These are phyloP conservation scores for Hypoxylon sp. DNA, from an alignment of 2,329 filamentous ascomycete species.

Conservation along the genomic window DNA sequence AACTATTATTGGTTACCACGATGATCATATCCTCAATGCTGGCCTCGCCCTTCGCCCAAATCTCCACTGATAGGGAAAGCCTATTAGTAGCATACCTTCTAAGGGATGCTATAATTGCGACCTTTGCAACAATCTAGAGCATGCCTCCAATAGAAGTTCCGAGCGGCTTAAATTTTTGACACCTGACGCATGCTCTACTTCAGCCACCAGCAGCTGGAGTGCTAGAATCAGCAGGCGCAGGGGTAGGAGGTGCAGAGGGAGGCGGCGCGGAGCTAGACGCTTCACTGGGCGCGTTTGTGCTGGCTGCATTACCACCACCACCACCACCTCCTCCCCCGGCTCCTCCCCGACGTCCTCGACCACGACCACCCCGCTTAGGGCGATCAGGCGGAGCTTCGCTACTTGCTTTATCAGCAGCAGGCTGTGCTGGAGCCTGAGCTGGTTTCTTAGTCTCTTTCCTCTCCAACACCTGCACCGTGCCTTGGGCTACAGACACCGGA, in stretches of 20 bases:
- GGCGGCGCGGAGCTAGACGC: constrained; percentile 27
- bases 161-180: background rate
- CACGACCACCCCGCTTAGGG: constrained; percentile 53
- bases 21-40: background rate
- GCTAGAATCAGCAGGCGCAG: constrained; percentile 30
- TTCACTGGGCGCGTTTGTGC: constrained; percentile 30
- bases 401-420: constrained; percentile 46
- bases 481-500: constrained; percentile 85
- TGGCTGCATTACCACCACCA: constrained; percentile 43
- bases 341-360: constrained; percentile 52
- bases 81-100: background rate
- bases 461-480: constrained; percentile 88
- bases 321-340: constrained; percentile 50
- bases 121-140: background rate
- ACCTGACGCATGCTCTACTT: constrained; percentile 9
- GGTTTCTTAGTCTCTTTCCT: constrained; percentile 72
- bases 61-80: background rate
- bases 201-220: constrained; percentile 38
- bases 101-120: background rate
- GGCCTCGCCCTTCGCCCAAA: background rate
- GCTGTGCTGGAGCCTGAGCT: constrained; percentile 39
- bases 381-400: constrained; percentile 48
- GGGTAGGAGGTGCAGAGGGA: constrained; percentile 28
- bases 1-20: background rate
- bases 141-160: background rate